Conservation (phyloP, 257 asterid genomes). For the Penstemon davidsonii region DNA sequence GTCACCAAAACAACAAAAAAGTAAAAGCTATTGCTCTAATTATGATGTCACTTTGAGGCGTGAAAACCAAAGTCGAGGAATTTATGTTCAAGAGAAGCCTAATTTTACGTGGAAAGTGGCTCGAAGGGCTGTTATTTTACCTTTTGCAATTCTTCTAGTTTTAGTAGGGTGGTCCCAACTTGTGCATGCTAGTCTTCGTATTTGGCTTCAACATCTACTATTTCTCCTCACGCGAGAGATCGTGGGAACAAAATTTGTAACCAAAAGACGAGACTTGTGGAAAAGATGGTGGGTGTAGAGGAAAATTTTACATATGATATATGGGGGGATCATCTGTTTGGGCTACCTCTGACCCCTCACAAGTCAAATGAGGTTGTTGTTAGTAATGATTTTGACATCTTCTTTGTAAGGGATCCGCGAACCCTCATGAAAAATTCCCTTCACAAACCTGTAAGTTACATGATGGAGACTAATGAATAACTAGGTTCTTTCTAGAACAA, state of each 20-base stretch:
- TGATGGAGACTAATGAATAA: conserved; percentile 36
- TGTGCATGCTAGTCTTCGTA: conserved; percentile 39
- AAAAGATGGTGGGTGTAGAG: conserved; percentile 29
- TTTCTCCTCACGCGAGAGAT: conserved; percentile 75
- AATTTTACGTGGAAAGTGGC: conserved; percentile 29
- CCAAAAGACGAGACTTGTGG: conserved; percentile 32
- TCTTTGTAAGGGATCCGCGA: conserved; percentile 58
- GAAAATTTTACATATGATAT: conserved; percentile 74
- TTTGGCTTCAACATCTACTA: conserved; percentile 45
- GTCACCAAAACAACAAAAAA: no score
- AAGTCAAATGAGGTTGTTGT: conserved; percentile 29
- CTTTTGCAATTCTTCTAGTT: conserved; percentile 57
- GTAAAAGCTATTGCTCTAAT: no score
- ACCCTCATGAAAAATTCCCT: conserved; percentile 39
- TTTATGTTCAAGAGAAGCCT: conserved; percentile 40
- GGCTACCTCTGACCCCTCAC: conserved; percentile 32
- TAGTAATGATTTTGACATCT: conserved; percentile 50
- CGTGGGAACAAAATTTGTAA: conserved; percentile 60
- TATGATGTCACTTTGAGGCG: conserved; percentile 26
- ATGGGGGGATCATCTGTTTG: conserved; percentile 91
- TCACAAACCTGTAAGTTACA: conserved; percentile 36
- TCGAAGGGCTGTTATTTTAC: conserved; percentile 48
- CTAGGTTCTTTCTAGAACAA: no score
- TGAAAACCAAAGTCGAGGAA: conserved; percentile 23
- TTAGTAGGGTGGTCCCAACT: conserved; percentile 37